phyloP scores from a whole-genome alignment of 257 asterid species.

The Hygrophila difformis region DNA sequence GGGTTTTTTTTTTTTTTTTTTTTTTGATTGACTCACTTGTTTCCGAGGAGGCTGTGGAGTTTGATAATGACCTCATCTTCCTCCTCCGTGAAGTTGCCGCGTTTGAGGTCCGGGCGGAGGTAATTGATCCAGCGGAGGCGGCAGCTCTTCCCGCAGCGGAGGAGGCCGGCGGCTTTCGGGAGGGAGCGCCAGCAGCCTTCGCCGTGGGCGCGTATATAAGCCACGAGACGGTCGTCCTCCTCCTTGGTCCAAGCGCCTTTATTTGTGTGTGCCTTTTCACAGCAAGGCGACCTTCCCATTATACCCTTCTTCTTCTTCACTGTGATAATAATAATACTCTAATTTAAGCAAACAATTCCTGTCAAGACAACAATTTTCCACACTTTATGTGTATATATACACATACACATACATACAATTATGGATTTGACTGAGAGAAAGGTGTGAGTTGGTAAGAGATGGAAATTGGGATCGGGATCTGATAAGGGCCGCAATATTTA shows the following conservation, averaged over 20 bases:
- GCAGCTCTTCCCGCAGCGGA: conserved; percentile 92
- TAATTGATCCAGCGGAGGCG: conserved; percentile 95
- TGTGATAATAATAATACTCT: no score
- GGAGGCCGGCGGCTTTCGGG: conserved; percentile 90
- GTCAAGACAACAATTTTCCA: no score
- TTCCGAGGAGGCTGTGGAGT: conserved; percentile 86
- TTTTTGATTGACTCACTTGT: conserved; percentile 46
- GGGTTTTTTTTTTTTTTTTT: background rate
- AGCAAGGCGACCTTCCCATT: conserved; percentile 99
- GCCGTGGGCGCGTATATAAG: conserved; percentile 74
- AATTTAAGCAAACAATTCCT: no score
- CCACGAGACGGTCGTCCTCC: conserved; percentile 80
- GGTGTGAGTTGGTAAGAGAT: no score
- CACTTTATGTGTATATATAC: no score
- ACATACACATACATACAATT: no score
- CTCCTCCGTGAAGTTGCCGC: conserved; percentile 83
- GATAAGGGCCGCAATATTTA: no score
- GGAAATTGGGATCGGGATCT: no score
- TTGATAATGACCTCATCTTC: conserved; percentile 93
- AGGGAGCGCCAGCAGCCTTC: conserved; percentile 95
- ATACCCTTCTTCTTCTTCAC: no score
- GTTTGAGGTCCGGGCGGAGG: conserved; percentile 85
- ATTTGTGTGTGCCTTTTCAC: conserved; percentile 96
- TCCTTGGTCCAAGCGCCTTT: conserved; percentile 99
- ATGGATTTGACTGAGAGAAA: no score